Evolutionary conservation across 2,329 filamentous ascomycete species (phyloP).

Genomic region (Tolypocladium ophioglossoides): DNA sequence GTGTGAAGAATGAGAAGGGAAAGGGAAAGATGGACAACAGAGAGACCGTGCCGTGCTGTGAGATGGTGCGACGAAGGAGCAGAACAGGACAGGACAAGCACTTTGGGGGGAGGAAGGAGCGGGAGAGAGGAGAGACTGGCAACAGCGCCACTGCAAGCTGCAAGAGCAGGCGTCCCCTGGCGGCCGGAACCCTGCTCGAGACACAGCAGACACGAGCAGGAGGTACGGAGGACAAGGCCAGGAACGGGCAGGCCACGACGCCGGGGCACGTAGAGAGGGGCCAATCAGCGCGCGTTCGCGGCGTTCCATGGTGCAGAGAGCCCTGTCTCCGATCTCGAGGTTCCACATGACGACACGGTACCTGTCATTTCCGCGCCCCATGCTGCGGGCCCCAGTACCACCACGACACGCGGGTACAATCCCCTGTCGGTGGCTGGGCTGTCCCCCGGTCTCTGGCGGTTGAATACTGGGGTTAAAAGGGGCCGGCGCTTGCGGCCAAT

Average conservation of each 20-base stretch:
- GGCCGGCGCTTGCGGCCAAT: background rate
- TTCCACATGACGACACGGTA: constrained; percentile 1
- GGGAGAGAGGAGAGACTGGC: background rate
- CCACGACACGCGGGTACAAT: background rate
- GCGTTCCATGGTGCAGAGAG: background rate
- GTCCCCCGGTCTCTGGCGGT: too few species aligned
- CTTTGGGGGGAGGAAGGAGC: background rate
- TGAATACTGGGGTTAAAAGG: too few species aligned
- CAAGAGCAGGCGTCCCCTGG: background rate
- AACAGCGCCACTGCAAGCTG: background rate
- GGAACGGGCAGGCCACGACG: background rate
- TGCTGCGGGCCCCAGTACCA: background rate
- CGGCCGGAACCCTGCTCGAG: background rate
- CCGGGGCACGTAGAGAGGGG: background rate
- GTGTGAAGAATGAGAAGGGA: background rate
- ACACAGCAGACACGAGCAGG: background rate
- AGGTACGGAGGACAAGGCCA: background rate
- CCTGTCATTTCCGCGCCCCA: background rate
- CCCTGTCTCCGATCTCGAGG: background rate
- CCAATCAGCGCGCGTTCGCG: constrained; percentile 1
- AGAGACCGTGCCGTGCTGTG: background rate
- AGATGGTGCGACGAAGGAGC: background rate
- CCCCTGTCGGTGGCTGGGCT: too few species aligned
- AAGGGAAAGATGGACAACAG: background rate
- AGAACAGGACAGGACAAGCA: background rate